Percentiles rank a stretch among this genome's conserved stretches.
phyloP scores from a whole-genome alignment of 2,329 filamentous ascomycete genomes.

The Chaetomium olivaceum region DNA sequence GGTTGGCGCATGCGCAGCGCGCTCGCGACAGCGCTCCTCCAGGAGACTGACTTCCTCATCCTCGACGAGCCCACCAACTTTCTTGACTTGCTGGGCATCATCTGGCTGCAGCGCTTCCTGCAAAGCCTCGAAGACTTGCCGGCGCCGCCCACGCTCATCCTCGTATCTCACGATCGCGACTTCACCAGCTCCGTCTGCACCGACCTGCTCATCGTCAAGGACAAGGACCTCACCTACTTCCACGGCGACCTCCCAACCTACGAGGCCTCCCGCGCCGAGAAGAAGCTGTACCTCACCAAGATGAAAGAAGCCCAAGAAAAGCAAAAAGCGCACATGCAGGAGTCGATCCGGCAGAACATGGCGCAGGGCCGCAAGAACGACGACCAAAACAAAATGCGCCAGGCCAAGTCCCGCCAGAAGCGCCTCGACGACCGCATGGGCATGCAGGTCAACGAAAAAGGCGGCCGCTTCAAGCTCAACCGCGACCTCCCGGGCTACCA shows the following conservation, averaged over 20 bases:
- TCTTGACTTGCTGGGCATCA: conserved; percentile 76
- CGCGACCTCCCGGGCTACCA: conserved; percentile 68
- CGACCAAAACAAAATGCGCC: conserved; percentile 82
- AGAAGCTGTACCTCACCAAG: conserved; percentile 65
- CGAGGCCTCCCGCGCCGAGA: conserved; percentile 66
- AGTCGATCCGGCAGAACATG: conserved; percentile 73
- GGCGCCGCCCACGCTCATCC: conserved; percentile 64
- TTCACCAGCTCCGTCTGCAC: conserved; percentile 72
- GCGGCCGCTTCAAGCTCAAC: conserved; percentile 78
- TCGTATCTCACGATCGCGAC: conserved; percentile 83
- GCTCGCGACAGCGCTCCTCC: conserved; percentile 66
- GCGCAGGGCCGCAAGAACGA: conserved; percentile 74
- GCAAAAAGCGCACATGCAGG: conserved; percentile 77
- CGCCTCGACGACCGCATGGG: conserved; percentile 82
- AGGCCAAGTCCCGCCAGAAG: conserved; percentile 81
- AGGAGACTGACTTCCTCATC: conserved; percentile 74
- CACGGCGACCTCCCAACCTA: conserved; percentile 73
- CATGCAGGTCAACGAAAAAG: conserved; percentile 69
- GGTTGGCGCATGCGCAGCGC: conserved; percentile 73
- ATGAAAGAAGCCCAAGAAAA: conserved; percentile 83
- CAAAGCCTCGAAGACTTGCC: conserved; percentile 52
- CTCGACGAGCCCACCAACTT: conserved; percentile 89
- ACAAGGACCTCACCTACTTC: conserved; percentile 72
- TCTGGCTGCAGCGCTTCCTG: conserved; percentile 80
- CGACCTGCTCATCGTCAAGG: conserved; percentile 73